Evolutionary conservation across 495 filamentous ascomycete genomes (phyloP).

Genomic region (Chaetomium fimeti): DNA sequence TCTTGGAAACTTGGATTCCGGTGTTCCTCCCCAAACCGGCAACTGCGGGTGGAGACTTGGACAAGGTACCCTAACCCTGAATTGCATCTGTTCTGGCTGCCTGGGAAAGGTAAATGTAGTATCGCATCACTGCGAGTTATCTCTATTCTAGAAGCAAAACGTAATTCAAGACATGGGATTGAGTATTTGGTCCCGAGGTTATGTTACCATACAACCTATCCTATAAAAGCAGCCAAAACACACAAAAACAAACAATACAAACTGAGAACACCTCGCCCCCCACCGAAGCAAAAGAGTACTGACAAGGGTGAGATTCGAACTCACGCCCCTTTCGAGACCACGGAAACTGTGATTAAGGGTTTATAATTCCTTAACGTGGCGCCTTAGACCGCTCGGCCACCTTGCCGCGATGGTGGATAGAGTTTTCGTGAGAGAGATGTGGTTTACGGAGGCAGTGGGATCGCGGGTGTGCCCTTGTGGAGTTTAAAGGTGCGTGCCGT

Average conservation of each 20-base stretch:
- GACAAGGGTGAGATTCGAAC: slow-evolving; percentile 13
- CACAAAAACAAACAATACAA: too few species aligned
- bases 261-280: too few species aligned
- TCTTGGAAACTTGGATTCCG: background rate
- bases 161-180: too few species aligned
- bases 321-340: slow-evolving; percentile 12
- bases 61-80: slow-evolving; percentile 2
- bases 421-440: background rate
- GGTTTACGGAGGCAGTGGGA: background rate
- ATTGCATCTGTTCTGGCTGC: too few species aligned
- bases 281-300: background rate
- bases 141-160: too few species aligned
- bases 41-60: background rate
- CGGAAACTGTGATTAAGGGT: slow-evolving; percentile 12
- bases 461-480: background rate
- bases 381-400: slow-evolving; percentile 13
- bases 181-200: too few species aligned
- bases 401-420: background rate
- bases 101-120: too few species aligned
- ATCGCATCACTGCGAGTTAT: too few species aligned
- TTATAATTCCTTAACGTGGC: slow-evolving; percentile 1
- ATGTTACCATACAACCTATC: too few species aligned
- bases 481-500: background rate
- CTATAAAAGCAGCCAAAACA: too few species aligned
- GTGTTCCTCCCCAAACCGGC: background rate